Percentiles rank a stretch among this genome's conserved stretches.
Conservation (phyloP, 441 rosid genomes). For the Mallotus repandus region DNA sequence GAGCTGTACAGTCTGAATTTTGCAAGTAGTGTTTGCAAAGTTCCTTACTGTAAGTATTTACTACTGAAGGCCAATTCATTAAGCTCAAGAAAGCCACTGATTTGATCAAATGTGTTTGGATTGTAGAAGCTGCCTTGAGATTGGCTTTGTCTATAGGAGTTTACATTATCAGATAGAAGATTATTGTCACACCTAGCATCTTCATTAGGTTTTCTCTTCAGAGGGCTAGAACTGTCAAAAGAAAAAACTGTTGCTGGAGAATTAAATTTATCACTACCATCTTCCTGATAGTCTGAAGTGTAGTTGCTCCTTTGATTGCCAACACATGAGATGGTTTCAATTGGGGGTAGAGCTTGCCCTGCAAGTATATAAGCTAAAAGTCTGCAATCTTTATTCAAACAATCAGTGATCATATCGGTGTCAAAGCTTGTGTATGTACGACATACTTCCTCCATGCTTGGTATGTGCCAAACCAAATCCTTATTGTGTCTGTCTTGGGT, state of each 20-base stretch:
- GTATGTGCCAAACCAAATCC: slow-evolving; percentile 21
- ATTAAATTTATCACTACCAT: slow-evolving; percentile 17
- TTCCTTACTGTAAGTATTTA: slow-evolving; percentile 20
- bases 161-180: slow-evolving; percentile 16
- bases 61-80: slow-evolving; percentile 27
- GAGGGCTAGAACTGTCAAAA: slow-evolving; percentile 21
- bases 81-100: slow-evolving; percentile 29
- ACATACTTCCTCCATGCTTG: slow-evolving; percentile 24
- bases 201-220: slow-evolving; percentile 26
- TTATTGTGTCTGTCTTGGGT: slow-evolving; percentile 13
- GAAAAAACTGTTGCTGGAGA: slow-evolving; percentile 28
- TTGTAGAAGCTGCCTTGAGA: slow-evolving; percentile 28
- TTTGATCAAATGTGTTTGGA: slow-evolving; percentile 24
- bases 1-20: slow-evolving; percentile 18
- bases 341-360: slow-evolving; percentile 29
- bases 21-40: background rate
- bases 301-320: slow-evolving; percentile 31
- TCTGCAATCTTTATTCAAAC: slow-evolving; percentile 30
- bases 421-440: slow-evolving; percentile 16
- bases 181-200: slow-evolving; percentile 15
- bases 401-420: slow-evolving; percentile 27
- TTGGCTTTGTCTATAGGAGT: slow-evolving; percentile 22
- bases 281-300: slow-evolving; percentile 13
- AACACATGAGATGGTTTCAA: slow-evolving; percentile 27
- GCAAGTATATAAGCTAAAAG: slow-evolving; percentile 42